Conservation (phyloP, 1,139 yeast species). For the Suhomyces choctaworum region DNA sequence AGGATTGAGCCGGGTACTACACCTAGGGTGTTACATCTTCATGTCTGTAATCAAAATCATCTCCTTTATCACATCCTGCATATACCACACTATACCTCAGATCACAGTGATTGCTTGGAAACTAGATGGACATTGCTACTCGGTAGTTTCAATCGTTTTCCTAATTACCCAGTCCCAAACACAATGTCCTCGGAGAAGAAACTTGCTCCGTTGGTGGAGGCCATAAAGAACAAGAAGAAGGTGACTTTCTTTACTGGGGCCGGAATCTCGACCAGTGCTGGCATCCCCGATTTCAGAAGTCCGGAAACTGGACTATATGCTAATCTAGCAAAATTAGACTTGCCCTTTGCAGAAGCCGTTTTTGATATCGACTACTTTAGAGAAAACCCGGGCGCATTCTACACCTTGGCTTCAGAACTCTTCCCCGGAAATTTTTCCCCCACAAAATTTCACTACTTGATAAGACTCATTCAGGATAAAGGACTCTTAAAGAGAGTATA, state of each 20-base stretch:
- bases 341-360: conserved; percentile 95
- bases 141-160: no score
- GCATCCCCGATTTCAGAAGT: conserved; percentile 92
- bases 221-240: conserved; percentile 22
- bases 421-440: conserved; percentile 88
- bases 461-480: conserved; percentile 66
- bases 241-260: conserved; percentile 74
- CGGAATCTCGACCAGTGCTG: conserved; percentile 89
- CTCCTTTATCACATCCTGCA: no score
- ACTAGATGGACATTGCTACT: no score
- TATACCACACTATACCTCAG: no score
- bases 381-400: conserved; percentile 78
- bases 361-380: conserved; percentile 83
- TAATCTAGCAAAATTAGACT: conserved; percentile 67
- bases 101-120: no score
- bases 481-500: conserved; percentile 65
- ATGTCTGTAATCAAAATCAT: no score
- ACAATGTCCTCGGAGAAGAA: conserved; percentile 1
- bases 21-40: no score
- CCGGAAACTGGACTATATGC: conserved; percentile 90
- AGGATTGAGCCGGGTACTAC: no score
- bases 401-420: conserved; percentile 77
- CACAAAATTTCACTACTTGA: conserved; percentile 73
- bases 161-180: no score
- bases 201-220: conserved; percentile 15